Conservation (phyloP, 2,329 filamentous ascomycete genomes). For the Mycosphaerella arachidis region DNA sequence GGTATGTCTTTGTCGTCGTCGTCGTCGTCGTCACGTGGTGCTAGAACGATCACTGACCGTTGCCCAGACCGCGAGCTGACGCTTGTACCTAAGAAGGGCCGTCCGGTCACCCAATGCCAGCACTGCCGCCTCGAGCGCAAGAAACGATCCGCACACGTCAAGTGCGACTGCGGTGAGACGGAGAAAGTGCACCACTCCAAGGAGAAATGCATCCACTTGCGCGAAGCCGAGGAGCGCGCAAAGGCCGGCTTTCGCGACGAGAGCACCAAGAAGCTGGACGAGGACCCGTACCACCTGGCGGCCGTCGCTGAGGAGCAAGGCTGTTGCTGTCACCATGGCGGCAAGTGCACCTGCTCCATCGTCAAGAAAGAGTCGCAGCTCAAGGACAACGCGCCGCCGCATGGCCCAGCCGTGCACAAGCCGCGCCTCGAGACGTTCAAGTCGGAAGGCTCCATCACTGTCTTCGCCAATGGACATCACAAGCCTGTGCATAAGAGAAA, state of each 20-base stretch:
- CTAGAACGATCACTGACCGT: constrained; percentile 15
- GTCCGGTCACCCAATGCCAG: constrained; percentile 93
- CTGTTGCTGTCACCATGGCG: constrained; percentile 55
- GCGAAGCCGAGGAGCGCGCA: constrained; percentile 34
- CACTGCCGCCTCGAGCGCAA: constrained; percentile 97
- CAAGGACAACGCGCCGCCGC: constrained; percentile 28
- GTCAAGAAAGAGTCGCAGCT: constrained; percentile 50
- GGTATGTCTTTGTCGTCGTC: constrained; percentile 56
- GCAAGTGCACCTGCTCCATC: constrained; percentile 55
- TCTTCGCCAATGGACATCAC: constrained; percentile 61
- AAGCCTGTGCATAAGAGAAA: constrained; percentile 62
- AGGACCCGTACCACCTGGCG: constrained; percentile 26
- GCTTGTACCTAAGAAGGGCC: constrained; percentile 96
- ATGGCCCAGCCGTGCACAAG: constrained; percentile 46
- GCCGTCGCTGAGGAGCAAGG: constrained; percentile 37
- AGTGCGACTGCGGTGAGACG: constrained; percentile 87
- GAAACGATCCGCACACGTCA: constrained; percentile 87
- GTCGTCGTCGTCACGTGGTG: not conserved
- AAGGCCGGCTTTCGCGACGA: constrained; percentile 29
- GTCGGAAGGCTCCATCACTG: constrained; percentile 56
- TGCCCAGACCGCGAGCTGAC: constrained; percentile 76
- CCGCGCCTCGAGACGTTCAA: constrained; percentile 54
- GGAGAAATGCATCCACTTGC: constrained; percentile 43
- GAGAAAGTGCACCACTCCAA: constrained; percentile 63
- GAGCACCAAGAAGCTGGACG: constrained; percentile 16